Evolutionary conservation across 257 asterid species (phyloP).

Genomic region (Ligustrum vulgare): DNA sequence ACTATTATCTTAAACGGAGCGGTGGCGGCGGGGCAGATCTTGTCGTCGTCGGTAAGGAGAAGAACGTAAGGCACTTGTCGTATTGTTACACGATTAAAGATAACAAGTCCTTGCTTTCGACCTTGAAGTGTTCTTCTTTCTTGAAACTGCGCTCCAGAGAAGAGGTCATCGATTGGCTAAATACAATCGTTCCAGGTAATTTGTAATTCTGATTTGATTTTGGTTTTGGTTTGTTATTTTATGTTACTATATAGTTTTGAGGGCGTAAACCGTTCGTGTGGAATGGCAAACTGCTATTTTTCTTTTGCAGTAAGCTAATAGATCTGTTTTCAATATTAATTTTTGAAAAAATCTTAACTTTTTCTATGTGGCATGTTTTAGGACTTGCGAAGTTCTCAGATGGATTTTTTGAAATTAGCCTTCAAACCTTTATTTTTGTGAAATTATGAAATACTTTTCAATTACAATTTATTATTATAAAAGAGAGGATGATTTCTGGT

Average conservation of each 20-base stretch:
- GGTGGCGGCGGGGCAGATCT: constrained; percentile 61
- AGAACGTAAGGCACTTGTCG: constrained; percentile 43
- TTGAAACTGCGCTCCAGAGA: constrained; percentile 64
- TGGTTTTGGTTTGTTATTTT: not conserved
- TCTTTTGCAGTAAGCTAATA: not conserved
- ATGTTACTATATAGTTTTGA: too few species aligned
- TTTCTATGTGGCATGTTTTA: not conserved
- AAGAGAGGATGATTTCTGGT: not conserved
- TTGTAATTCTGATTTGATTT: not conserved
- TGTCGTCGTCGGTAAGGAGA: constrained; percentile 78
- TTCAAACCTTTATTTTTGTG: not conserved
- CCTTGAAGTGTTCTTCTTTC: constrained; percentile 35
- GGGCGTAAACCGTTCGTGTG: not conserved
- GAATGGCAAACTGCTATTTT: not conserved
- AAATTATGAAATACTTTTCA: not conserved
- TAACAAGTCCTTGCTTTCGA: constrained; percentile 25
- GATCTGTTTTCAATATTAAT: not conserved
- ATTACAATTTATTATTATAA: not conserved
- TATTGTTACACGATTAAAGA: constrained; percentile 44
- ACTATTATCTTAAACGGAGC: constrained; percentile 48
- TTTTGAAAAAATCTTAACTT: not conserved
- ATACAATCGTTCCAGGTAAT: constrained; percentile 61
- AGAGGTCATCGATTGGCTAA: constrained; percentile 73
- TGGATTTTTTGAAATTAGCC: not conserved
- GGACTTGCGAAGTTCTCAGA: not conserved